Evolutionary conservation across 2,329 filamentous ascomycete genomes (phyloP).

Genomic region (Colletotrichum caudatum): DNA sequence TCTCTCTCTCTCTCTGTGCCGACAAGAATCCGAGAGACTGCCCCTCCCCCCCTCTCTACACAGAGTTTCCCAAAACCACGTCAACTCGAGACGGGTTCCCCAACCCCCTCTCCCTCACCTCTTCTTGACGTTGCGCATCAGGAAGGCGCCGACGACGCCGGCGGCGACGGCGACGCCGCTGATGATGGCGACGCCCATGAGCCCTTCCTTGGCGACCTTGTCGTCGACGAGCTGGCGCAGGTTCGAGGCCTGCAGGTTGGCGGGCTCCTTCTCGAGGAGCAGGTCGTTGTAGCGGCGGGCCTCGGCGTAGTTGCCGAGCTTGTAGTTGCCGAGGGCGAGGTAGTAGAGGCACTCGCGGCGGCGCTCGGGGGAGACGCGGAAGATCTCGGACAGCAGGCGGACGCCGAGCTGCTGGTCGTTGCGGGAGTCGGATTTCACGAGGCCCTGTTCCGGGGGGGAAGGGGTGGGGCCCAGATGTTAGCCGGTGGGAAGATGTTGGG

Average conservation of each 20-base stretch:
- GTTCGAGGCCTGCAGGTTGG: constrained; percentile 90
- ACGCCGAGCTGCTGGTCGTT: constrained; percentile 94
- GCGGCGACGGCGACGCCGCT: constrained; percentile 93
- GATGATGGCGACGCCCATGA: constrained; percentile 94
- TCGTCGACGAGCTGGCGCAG: constrained; percentile 92
- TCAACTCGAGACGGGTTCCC: too few relatives aligned
- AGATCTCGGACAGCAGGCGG: constrained; percentile 94
- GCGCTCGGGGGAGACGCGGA: constrained; percentile 91
- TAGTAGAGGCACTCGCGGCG: constrained; percentile 99
- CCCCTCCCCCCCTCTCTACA: background rate
- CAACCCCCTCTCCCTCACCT: constrained; percentile 51
- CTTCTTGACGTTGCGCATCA: constrained; percentile 81
- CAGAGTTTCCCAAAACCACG: background rate
- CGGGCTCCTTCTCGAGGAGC: constrained; percentile 89
- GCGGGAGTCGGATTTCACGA: constrained; percentile 91
- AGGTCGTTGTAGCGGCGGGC: constrained; percentile 95
- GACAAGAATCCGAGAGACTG: background rate
- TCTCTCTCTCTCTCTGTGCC: background rate
- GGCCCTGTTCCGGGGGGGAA: constrained; percentile 68
- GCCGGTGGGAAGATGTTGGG: background rate
- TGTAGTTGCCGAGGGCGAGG: constrained; percentile 96
- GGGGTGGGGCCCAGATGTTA: background rate
- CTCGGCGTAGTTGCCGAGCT: constrained; percentile 97
- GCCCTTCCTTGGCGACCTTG: constrained; percentile 92
- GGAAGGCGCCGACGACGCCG: constrained; percentile 89